Conservation (phyloP, 805 yeast genomes). For the Yamadazyma laniorum region DNA sequence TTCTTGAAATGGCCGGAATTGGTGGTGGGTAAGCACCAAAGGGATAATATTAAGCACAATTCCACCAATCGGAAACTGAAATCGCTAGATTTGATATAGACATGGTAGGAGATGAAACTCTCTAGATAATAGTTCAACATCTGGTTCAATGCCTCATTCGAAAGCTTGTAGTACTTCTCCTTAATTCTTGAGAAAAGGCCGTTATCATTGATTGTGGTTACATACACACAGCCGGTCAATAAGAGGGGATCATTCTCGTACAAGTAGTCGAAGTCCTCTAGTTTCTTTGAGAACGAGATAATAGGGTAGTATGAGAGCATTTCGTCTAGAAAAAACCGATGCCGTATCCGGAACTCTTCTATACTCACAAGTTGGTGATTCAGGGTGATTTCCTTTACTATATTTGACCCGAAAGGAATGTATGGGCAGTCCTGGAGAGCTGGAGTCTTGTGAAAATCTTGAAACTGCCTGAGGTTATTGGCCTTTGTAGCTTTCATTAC, state of each 20-base stretch:
- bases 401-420: slow-evolving; percentile 17
- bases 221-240: slow-evolving; percentile 43
- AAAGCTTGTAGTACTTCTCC: slow-evolving; percentile 10
- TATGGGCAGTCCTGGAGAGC: slow-evolving; percentile 15
- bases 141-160: slow-evolving; percentile 38
- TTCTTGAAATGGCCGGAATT: slow-evolving; percentile 53
- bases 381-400: slow-evolving; percentile 34
- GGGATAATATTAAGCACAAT: slow-evolving; percentile 43
- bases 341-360: slow-evolving; percentile 35
- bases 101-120: slow-evolving; percentile 42
- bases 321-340: slow-evolving; percentile 32
- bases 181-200: slow-evolving; percentile 14
- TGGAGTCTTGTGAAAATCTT: slow-evolving; percentile 15
- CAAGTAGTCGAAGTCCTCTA: slow-evolving; percentile 39
- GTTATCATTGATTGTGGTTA: slow-evolving; percentile 45
- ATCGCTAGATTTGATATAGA: slow-evolving; percentile 42
- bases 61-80: slow-evolving; percentile 42
- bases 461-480: slow-evolving; percentile 14
- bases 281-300: slow-evolving; percentile 36
- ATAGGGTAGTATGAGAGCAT: slow-evolving; percentile 50
- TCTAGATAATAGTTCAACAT: slow-evolving; percentile 45
- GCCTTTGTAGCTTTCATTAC: slow-evolving; percentile 5
- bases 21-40: slow-evolving; percentile 55
- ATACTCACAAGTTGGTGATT: slow-evolving; percentile 29
- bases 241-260: slow-evolving; percentile 43